phyloP scores from a whole-genome alignment of 352 stramenopile species.

The Phytopythium mirpurense region DNA sequence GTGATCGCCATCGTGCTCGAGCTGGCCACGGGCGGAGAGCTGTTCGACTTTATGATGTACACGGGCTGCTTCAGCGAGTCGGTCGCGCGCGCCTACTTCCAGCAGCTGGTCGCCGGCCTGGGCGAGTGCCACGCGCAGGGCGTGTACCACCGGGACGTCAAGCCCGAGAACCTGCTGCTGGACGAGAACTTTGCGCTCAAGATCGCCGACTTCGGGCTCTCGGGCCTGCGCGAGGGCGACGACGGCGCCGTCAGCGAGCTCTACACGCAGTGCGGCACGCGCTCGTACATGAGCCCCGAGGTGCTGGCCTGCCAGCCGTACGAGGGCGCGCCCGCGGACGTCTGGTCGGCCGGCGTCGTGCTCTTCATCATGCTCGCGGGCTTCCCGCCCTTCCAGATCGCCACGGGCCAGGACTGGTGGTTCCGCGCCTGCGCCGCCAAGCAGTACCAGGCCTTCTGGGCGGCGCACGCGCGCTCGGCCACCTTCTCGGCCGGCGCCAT shows the following conservation, averaged over 20 bases:
- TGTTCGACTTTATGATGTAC: conserved; percentile 94
- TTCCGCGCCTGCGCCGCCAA: conserved; percentile 70
- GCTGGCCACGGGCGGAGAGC: conserved; percentile 80
- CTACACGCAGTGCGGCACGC: conserved; percentile 88
- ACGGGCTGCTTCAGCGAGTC: conserved; percentile 86
- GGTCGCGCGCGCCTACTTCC: conserved; percentile 85
- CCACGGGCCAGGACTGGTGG: conserved; percentile 87
- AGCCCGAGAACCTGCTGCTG: conserved; percentile 92
- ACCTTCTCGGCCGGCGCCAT: conserved; percentile 71
- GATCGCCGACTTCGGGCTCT: conserved; percentile 95
- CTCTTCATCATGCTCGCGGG: conserved; percentile 93
- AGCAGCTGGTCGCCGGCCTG: conserved; percentile 78
- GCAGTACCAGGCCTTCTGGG: conserved; percentile 80
- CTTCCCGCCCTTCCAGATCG: conserved; percentile 90
- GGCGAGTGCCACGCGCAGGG: conserved; percentile 76
- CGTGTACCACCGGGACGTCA: conserved; percentile 92
- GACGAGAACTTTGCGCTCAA: conserved; percentile 86
- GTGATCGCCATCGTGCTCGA: conserved; percentile 89
- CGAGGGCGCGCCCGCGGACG: conserved; percentile 83
- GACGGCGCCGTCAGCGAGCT: conserved; percentile 59
- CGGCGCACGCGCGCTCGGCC: conserved; percentile 59
- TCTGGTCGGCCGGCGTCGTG: conserved; percentile 91
- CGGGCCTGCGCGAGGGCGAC: conserved; percentile 71
- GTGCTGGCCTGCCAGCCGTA: conserved; percentile 82
- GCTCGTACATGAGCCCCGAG: conserved; percentile 92